Conservation (phyloP, 768 basidiomycete species). For the Asterophora lycoperdoides region DNA sequence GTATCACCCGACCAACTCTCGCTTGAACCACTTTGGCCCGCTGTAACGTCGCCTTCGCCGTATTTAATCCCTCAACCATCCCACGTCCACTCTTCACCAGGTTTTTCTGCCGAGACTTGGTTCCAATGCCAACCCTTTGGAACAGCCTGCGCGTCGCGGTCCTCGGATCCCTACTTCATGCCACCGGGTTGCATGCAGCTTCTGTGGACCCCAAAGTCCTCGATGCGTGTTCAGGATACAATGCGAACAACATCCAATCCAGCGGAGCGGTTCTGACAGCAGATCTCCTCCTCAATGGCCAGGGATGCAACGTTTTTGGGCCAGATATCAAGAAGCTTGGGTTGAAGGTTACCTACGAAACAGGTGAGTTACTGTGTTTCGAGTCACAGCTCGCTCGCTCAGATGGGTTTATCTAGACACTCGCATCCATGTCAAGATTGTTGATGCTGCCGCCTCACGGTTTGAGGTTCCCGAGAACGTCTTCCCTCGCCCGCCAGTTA, state of each 20-base stretch:
- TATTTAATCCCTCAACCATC: neutral
- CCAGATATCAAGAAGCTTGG: constrained; percentile 43
- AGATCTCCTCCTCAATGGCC: constrained; percentile 47
- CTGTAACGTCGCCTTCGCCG: constrained; percentile 2
- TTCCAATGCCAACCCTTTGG: constrained; percentile 7
- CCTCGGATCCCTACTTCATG: constrained; percentile 6
- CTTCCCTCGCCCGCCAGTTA: constrained; percentile 46
- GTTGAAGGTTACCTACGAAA: constrained; percentile 56
- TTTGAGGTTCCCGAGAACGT: constrained; percentile 65
- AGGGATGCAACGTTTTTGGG: constrained; percentile 58
- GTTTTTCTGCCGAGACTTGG: neutral
- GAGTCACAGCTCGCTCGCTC: neutral
- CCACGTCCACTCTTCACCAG: neutral
- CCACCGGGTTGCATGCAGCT: constrained; percentile 5
- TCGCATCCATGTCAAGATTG: constrained; percentile 63
- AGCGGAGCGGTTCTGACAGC: constrained; percentile 41
- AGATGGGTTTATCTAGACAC: constrained; percentile 30
- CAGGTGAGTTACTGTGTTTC: constrained; percentile 32
- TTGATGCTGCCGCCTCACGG: constrained; percentile 43
- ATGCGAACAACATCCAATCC: constrained; percentile 40
- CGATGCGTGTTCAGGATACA: constrained; percentile 61
- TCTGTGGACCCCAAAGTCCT: constrained; percentile 33
- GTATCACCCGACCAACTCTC: neutral
- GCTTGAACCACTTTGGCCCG: neutral
- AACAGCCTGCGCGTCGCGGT: constrained; percentile 3